These are phyloP conservation scores for Musa troglodytarum DNA, from an alignment of 176 grass and related monocot genomes.

Conservation along the genomic window DNA sequence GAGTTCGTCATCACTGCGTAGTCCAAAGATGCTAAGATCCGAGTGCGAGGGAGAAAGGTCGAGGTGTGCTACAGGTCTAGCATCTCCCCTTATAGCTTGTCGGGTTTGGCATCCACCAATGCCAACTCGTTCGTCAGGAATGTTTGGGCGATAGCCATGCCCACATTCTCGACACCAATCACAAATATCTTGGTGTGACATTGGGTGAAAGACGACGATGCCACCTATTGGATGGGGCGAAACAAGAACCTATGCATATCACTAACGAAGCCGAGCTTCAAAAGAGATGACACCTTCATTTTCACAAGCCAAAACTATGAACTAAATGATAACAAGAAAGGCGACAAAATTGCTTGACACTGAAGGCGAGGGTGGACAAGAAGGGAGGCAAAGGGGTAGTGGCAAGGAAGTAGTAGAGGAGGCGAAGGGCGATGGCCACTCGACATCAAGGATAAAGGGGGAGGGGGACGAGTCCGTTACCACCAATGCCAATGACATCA, in stretches of 20 bases:
- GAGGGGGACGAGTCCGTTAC: too few species aligned
- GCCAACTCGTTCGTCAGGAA: conserved; percentile 84
- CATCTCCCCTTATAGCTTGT: conserved; percentile 80
- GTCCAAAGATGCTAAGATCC: conserved; percentile 35
- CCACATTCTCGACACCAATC: conserved; percentile 64
- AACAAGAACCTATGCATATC: background rate
- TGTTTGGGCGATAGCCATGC: conserved; percentile 91
- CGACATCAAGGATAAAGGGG: too few species aligned
- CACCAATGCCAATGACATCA: too few species aligned
- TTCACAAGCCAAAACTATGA: too few species aligned
- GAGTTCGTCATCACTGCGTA: conserved; percentile 26
- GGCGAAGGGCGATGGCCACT: too few species aligned
- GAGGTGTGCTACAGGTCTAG: conserved; percentile 83
- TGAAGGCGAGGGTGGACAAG: too few species aligned
- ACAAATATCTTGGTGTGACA: conserved; percentile 51
- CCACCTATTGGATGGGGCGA: conserved; percentile 19
- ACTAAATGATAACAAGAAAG: too few species aligned
- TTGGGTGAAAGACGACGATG: conserved; percentile 1
- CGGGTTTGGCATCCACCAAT: conserved; percentile 52
- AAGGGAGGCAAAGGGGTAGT: too few species aligned
- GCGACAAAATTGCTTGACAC: too few species aligned
- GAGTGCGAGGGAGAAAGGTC: conserved; percentile 63
- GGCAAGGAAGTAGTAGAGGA: too few species aligned
- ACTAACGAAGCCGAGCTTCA: conserved; percentile 48
- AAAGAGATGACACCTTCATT: conserved; percentile 26